Evolutionary conservation across 179 eudicot species (phyloP).

Genomic region (Silene vulgaris): DNA sequence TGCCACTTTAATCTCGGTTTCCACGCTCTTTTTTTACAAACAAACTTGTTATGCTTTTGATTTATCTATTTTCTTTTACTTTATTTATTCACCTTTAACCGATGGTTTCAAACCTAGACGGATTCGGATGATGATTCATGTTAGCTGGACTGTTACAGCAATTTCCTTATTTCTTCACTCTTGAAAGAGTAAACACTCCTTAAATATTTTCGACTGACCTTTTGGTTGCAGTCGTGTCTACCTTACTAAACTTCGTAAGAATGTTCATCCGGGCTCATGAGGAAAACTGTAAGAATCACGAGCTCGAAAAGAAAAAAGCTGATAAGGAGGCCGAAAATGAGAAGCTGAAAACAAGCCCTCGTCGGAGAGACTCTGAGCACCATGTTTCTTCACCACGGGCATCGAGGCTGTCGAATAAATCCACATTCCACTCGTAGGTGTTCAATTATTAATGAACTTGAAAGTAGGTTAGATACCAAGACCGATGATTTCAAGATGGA

Average conservation of each 20-base stretch:
- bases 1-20: too few relatives aligned
- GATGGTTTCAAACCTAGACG: too few relatives aligned
- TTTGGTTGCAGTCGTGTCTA: conserved; percentile 62
- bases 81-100: too few relatives aligned
- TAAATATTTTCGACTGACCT: not conserved
- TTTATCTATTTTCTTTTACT: too few relatives aligned
- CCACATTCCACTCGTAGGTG: conserved; percentile 7
- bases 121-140: too few relatives aligned
- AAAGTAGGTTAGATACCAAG: not conserved
- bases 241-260: conserved; percentile 71
- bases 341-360: conserved; percentile 33
- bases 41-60: too few relatives aligned
- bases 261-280: conserved; percentile 65
- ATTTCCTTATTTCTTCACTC: not conserved
- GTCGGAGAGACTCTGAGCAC: conserved; percentile 22
- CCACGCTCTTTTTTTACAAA: too few relatives aligned
- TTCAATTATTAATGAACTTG: not conserved
- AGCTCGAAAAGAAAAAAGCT: conserved; percentile 75
- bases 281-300: conserved; percentile 77
- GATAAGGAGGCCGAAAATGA: conserved; percentile 63
- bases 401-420: conserved; percentile 21
- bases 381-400: conserved; percentile 12
- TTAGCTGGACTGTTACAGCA: not conserved
- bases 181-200: not conserved
- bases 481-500: not conserved